Conservation (phyloP, 768 basidiomycete species). For the Sporobolomyces pararoseus region DNA sequence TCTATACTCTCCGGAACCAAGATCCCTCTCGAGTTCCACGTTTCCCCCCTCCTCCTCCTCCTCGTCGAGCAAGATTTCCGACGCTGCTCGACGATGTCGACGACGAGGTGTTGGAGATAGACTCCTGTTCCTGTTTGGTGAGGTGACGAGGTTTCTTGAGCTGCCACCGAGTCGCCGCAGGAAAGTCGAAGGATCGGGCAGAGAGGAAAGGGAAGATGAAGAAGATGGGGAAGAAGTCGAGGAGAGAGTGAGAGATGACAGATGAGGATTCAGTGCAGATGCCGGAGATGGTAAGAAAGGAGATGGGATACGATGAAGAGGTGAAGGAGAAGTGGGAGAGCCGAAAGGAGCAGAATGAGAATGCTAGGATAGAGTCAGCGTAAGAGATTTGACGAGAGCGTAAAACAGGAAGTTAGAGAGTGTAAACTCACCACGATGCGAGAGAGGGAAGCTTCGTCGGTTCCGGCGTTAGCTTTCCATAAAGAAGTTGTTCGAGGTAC, state of each 20-base stretch:
- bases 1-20: conserved; percentile 14
- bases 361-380: conserved; percentile 3
- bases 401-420: no score
- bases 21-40: conserved; percentile 3
- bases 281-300: neutral
- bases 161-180: neutral
- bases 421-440: conserved; percentile 35
- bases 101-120: neutral
- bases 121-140: neutral
- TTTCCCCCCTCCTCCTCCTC: no score
- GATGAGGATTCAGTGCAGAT: neutral
- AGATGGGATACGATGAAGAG: neutral
- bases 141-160: conserved; percentile 16
- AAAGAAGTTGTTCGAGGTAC: neutral
- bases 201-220: neutral
- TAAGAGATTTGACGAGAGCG: neutral
- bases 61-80: no score
- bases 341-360: neutral
- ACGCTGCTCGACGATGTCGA: neutral
- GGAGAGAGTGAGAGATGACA: conserved; percentile 20
- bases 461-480: conserved; percentile 19
- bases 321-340: neutral
- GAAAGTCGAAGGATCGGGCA: neutral
- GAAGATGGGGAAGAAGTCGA: conserved; percentile 1
- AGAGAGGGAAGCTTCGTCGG: conserved; percentile 12